Evolutionary conservation across 163 green algal genomes (phyloP), one percentile per base, ranked within the genome.

Genomic region (Prototheca cutis): DNA sequence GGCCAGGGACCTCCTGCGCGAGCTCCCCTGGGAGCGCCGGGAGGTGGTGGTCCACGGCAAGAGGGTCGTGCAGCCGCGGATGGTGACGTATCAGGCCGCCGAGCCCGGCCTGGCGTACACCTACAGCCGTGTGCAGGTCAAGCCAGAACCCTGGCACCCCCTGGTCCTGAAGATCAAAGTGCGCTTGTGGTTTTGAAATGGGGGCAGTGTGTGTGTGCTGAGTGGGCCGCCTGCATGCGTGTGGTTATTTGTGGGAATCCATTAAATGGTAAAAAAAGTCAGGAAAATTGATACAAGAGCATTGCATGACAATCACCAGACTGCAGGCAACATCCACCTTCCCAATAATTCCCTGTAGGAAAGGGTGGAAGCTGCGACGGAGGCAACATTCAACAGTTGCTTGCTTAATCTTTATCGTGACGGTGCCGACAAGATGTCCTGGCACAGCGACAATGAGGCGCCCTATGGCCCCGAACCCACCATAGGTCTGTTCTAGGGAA

Each of bases 331-430:
- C 36, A 10, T 15, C 17, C 13, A 45, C 36, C 36, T 15, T 15
- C 17, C 36, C 36, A 21, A 10, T 45, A 15, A 45, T 45, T 18
- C 57, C 7, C 24, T 17, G 49, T 27, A 53, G 33, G 51, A 30
- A 28, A 15, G 21, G 6, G 60, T 72, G 19, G 70, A 74, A 57
- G 24, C 30, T 27, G 10, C 4, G 56, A 40, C 62, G 27, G 55
- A 40, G 3, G 48, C 30, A 1, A 53, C 4, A 24, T 87, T 84
- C 72, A 83, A 87, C 68, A 74, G 52, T 21, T 81, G 72, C 62
- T 54, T 90, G 59, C 70, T 89, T 7, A 90, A 89, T 34, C 40
- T 75, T 10, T 90, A 90, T 59, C 64, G 62, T 3, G 53, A 71
- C 52, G 83, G 81, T 23, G 57, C 45, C 2, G 76, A 89, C 59